Base-by-base conservation (phyloP, 768 basidiomycete genomes). In the Chalciporus pseudorubinellus region DNA sequence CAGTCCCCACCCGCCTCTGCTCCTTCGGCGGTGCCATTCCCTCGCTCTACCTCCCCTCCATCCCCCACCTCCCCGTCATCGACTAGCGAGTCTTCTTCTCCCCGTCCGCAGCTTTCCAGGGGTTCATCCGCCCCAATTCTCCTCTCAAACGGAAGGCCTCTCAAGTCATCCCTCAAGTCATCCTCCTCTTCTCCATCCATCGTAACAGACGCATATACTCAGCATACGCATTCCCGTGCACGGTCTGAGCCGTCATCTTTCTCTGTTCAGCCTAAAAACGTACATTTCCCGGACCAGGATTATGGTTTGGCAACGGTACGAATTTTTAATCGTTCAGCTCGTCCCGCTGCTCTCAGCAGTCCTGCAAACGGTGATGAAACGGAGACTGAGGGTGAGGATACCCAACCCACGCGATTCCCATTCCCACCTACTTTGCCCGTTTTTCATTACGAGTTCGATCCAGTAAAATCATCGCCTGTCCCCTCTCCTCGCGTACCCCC, bases 111-210 rank as follows among this genome's bases (percentile, higher is more conserved):
- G 14, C 55, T 59, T 12, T 68, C 50, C 60, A 76, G 56, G 68
- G 77, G 47, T 26, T 72, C 55, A 58, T 77, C 50, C 44, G 69
- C 55, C 59, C 76, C 64, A 13, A 74, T 85, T 47, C 66, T 83
- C 20, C 78, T 85, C 29, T 73, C 81, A 18, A 92, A 85, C 51
- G 92, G 93, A 39, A 91, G 91, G 63, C 88, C 92, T 4, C 84
- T 97, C 70, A 92, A 92, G 63, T 79, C 88, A 0, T 88, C 90
- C 2, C 80, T 97, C 60, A 97, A 95, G 66, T 73, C 74, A 0
- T 69, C 63, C 2, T 38, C 55, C 4, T 67, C 66, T 0, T 48
- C 60, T 2, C 59, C 59, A 11, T 26, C 52, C 46, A 46, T 69
- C 4, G 10, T 26, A 19, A 39, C 33, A 1, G 48, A 51, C 26